These are phyloP conservation scores for Cyberlindnera mycetangii DNA, from an alignment of 805 yeast species.

Conservation along the genomic window DNA sequence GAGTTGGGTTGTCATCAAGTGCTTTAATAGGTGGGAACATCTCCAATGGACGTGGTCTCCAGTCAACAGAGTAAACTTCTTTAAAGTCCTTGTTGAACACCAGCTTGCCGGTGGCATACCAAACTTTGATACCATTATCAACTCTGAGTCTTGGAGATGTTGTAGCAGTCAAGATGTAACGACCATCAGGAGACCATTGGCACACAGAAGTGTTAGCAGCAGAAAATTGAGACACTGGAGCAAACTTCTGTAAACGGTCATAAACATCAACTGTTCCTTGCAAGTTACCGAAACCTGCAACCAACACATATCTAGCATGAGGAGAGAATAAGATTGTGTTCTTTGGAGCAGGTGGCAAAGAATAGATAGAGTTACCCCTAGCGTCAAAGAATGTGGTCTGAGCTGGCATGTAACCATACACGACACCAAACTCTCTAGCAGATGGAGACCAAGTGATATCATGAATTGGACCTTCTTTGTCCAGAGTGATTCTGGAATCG, in stretches of 20 bases:
- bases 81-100: slow-evolving; percentile 74
- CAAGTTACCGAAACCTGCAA: slow-evolving; percentile 97
- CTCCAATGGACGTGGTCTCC: slow-evolving; percentile 61
- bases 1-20: slow-evolving; percentile 52
- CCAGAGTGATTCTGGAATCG: slow-evolving; percentile 82
- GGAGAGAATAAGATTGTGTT: slow-evolving; percentile 92
- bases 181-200: slow-evolving; percentile 97
- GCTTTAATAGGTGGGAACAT: slow-evolving; percentile 36
- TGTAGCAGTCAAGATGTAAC: slow-evolving; percentile 90
- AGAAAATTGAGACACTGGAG: slow-evolving; percentile 74
- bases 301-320: slow-evolving; percentile 84
- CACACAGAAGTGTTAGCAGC: slow-evolving; percentile 96
- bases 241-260: slow-evolving; percentile 85
- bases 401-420: slow-evolving; percentile 97
- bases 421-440: slow-evolving; percentile 95
- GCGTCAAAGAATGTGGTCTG: slow-evolving; percentile 92
- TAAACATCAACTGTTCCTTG: slow-evolving; percentile 95
- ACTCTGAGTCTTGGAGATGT: slow-evolving; percentile 96
- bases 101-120: slow-evolving; percentile 88
- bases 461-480: slow-evolving; percentile 95
- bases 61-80: slow-evolving; percentile 76
- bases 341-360: slow-evolving; percentile 82
- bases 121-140: slow-evolving; percentile 89
- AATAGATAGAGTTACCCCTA: slow-evolving; percentile 82
- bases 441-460: slow-evolving; percentile 97